These are phyloP conservation scores for Termitomyces sp. DNA, from an alignment of 768 basidiomycete genomes.

Conservation along the genomic window DNA sequence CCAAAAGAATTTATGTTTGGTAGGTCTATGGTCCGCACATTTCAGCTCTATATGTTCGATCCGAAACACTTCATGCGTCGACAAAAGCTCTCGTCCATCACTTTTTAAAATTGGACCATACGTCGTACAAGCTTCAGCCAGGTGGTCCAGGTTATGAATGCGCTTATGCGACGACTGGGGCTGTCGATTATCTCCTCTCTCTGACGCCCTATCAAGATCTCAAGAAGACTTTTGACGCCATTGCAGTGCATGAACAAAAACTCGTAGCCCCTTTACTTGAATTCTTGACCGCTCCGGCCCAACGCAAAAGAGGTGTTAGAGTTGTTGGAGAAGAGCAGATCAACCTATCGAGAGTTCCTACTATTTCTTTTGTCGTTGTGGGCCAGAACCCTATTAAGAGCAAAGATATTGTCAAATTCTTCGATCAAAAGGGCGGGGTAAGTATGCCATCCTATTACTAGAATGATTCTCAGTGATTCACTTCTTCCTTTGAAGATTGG, in stretches of 20 bases:
- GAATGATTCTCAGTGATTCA: not conserved
- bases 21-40: constrained; percentile 76
- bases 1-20: not conserved
- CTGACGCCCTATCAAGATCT: constrained; percentile 47
- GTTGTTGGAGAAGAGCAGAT: constrained; percentile 57
- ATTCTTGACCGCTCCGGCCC: constrained; percentile 46
- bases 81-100: constrained; percentile 62
- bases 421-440: constrained; percentile 61
- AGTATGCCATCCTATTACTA: constrained; percentile 20
- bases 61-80: constrained; percentile 40
- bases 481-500: constrained; percentile 47
- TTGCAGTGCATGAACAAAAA: constrained; percentile 56
- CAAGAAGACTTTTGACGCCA: constrained; percentile 46
- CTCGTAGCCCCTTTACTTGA: constrained; percentile 49
- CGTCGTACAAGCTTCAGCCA: constrained; percentile 60
- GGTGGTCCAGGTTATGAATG: constrained; percentile 76
- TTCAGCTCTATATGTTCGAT: constrained; percentile 59
- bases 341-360: constrained; percentile 49
- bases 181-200: constrained; percentile 58
- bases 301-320: constrained; percentile 54
- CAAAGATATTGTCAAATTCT: constrained; percentile 54
- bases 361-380: constrained; percentile 66
- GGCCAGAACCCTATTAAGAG: constrained; percentile 54
- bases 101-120: constrained; percentile 47
- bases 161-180: constrained; percentile 53